These are phyloP conservation scores for Hortiboletus campestris DNA, from an alignment of 768 basidiomycete species.

Conservation along the genomic window DNA sequence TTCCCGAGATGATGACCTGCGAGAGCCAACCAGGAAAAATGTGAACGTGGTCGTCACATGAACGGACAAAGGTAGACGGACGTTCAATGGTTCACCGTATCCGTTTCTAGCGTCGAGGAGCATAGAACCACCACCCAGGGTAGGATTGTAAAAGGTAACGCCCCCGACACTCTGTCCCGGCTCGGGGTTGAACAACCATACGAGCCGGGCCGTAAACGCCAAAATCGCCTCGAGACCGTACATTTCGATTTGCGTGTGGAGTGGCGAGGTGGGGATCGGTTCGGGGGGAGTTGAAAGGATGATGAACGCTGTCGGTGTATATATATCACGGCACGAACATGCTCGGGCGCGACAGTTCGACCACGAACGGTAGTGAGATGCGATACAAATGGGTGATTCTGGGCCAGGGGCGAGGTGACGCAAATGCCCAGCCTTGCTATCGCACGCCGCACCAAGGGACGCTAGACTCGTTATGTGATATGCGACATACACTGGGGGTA, in stretches of 20 bases:
- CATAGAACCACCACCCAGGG: constrained; percentile 41
- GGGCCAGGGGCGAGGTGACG: neutral
- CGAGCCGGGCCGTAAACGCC: neutral
- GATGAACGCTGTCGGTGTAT: neutral
- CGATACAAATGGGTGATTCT: neutral
- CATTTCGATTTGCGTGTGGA: constrained; percentile 4
- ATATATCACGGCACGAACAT: neutral
- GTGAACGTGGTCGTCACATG: neutral
- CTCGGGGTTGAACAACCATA: neutral
- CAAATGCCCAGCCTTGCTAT: neutral
- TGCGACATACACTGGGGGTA: neutral
- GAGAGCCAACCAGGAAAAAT: neutral
- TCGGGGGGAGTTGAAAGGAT: neutral
- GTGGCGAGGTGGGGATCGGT: neutral
- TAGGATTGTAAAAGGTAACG: constrained; percentile 37
- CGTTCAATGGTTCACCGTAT: constrained; percentile 47
- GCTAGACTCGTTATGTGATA: no score
- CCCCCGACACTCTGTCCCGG: neutral
- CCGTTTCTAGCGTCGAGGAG: constrained; percentile 38
- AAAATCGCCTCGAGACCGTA: neutral
- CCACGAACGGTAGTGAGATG: neutral
- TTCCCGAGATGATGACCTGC: constrained; percentile 63
- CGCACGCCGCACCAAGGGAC: no score
- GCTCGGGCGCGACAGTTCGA: neutral
- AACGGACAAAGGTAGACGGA: constrained; percentile 7